phyloP scores from a whole-genome alignment of 306 rosid species.

The Astragalus glycyphyllos region DNA sequence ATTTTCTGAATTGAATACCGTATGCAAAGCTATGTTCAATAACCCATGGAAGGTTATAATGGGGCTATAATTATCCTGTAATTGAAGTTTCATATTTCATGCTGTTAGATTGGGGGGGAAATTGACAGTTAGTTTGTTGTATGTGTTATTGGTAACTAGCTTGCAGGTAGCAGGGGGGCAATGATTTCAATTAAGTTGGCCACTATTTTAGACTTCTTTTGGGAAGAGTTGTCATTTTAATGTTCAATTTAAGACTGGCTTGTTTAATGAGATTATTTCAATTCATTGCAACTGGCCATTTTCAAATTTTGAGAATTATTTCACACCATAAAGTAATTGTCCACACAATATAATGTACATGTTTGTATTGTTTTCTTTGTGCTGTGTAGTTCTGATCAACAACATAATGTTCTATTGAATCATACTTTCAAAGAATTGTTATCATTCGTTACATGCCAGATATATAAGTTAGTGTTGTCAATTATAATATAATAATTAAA shows the following conservation, averaged over 20 bases:
- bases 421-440: conserved; percentile 10
- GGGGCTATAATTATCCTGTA: conserved; percentile 5
- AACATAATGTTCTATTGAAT: conserved; percentile 2
- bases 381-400: neutral
- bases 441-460: neutral
- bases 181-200: neutral
- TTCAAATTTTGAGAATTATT: conserved; percentile 15
- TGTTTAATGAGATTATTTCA: conserved; percentile 13
- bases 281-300: conserved; percentile 8
- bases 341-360: neutral
- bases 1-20: conserved; percentile 35
- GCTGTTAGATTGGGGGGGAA: neutral
- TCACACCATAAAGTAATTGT: conserved; percentile 6
- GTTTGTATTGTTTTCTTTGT: conserved; percentile 7
- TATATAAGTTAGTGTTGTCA: neutral
- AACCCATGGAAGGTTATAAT: conserved; percentile 25
- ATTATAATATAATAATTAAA: neutral
- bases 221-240: conserved; percentile 4
- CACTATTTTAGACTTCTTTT: conserved; percentile 17
- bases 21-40: conserved; percentile 13
- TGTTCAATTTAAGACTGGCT: conserved; percentile 15
- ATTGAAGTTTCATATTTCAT: conserved; percentile 27
- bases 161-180: conserved; percentile 8
- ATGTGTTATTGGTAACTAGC: conserved; percentile 12
- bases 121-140: conserved; percentile 19